Evolutionary conservation across 495 filamentous ascomycete genomes (phyloP).

Genomic region (Lasiosphaeria hispida): DNA sequence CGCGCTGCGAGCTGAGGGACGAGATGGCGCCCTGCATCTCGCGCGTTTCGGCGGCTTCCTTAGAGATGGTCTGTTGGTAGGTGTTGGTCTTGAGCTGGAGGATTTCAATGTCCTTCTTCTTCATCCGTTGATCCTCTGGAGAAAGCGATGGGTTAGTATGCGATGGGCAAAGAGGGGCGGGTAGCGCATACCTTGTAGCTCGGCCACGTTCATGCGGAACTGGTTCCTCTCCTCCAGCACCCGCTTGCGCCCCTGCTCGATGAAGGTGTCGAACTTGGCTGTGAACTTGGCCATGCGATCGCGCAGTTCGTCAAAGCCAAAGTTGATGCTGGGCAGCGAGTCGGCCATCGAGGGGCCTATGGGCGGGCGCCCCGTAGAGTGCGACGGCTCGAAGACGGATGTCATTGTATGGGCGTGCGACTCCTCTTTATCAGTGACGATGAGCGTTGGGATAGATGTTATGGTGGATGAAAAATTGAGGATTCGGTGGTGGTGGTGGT

Average conservation of each 20-base stretch:
- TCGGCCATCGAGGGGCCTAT: conserved; percentile 62
- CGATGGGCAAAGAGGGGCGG: background rate
- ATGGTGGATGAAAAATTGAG: background rate
- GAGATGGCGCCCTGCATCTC: conserved; percentile 85
- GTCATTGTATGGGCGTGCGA: conserved; percentile 48
- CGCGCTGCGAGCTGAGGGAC: conserved; percentile 69
- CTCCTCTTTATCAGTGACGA: conserved; percentile 6
- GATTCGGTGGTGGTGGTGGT: background rate
- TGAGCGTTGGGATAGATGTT: background rate
- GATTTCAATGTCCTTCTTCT: conserved; percentile 82
- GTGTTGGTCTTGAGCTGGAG: conserved; percentile 71
- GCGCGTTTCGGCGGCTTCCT: conserved; percentile 80
- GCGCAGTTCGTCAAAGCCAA: conserved; percentile 93
- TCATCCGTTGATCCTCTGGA: conserved; percentile 85
- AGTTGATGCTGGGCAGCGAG: conserved; percentile 84
- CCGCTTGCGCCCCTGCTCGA: conserved; percentile 82
- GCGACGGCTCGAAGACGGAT: conserved; percentile 70
- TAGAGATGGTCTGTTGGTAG: conserved; percentile 75
- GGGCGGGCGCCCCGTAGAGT: conserved; percentile 69
- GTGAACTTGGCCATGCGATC: conserved; percentile 95
- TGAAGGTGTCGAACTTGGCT: conserved; percentile 86
- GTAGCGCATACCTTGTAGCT: conserved; percentile 69
- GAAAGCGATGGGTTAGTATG: background rate
- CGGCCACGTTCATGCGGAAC: conserved; percentile 84
- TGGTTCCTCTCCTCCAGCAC: conserved; percentile 91